These are phyloP conservation scores for Porphyridium purpureum DNA, from an alignment of 23 red algal genomes.

Conservation along the genomic window DNA sequence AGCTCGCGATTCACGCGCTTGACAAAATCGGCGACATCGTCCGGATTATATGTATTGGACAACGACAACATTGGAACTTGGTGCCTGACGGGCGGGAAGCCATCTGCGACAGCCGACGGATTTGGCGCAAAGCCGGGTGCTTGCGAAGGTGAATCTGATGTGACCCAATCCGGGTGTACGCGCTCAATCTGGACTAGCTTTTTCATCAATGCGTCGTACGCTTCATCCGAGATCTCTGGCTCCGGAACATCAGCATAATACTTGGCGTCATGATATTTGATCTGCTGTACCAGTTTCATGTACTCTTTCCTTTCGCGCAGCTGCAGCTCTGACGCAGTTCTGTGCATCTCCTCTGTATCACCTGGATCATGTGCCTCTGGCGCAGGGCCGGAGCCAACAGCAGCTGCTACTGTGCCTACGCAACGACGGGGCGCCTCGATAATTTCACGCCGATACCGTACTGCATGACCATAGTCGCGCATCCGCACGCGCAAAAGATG, in stretches of 20 bases:
- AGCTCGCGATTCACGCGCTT: conserved; percentile 8
- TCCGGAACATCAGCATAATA: conserved; percentile 43
- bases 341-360: no score
- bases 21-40: conserved; percentile 18
- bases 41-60: conserved; percentile 33
- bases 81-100: conserved; percentile 35
- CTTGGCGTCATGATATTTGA: conserved; percentile 17
- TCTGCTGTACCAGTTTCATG: conserved; percentile 19
- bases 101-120: neutral
- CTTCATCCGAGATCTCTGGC: conserved; percentile 37
- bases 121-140: conserved; percentile 18
- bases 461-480: no score
- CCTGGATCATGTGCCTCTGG: no score
- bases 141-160: conserved; percentile 32
- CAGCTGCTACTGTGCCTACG: no score
- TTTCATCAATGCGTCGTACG: conserved; percentile 57
- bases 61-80: conserved; percentile 34
- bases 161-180: conserved; percentile 30
- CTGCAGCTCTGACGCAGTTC: no score
- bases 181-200: conserved; percentile 33
- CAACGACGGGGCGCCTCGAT: no score
- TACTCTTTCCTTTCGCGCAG: conserved; percentile 7
- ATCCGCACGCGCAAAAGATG: no score
- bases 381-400: no score
- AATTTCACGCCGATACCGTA: no score